phyloP scores from a whole-genome alignment of 371 early-diverging fungal species.

The Mucor irregularis region DNA sequence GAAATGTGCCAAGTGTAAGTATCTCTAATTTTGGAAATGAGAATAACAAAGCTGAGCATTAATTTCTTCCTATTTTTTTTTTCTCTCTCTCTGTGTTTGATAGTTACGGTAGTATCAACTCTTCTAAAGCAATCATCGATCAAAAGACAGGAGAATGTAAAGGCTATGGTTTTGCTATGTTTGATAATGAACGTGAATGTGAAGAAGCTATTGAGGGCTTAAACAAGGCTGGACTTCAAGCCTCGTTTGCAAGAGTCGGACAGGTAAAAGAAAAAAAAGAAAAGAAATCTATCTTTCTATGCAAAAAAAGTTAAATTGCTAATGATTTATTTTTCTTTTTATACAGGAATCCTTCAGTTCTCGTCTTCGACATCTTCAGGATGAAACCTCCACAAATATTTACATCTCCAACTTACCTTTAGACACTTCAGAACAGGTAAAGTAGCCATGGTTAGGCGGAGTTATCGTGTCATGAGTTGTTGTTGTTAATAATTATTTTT shows the following conservation, averaged over 20 bases:
- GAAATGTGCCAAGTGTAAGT: slow-evolving; percentile 61
- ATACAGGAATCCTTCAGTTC: slow-evolving; percentile 76
- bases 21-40: background rate
- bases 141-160: slow-evolving; percentile 80
- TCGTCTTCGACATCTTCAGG: slow-evolving; percentile 74
- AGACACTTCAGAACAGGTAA: slow-evolving; percentile 71
- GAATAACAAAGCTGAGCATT: background rate
- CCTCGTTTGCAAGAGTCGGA: slow-evolving; percentile 75
- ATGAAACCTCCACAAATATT: slow-evolving; percentile 77
- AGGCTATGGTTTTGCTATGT: slow-evolving; percentile 93
- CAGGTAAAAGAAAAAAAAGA: slow-evolving; percentile 31
- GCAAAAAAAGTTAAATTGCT: background rate
- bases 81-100: background rate
- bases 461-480: too few relatives aligned
- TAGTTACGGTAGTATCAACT: slow-evolving; percentile 80
- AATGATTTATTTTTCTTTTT: too few relatives aligned
- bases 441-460: background rate
- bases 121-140: slow-evolving; percentile 86
- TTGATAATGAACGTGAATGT: slow-evolving; percentile 70
- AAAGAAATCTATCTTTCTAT: background rate
- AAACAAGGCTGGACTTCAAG: slow-evolving; percentile 65
- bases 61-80: background rate
- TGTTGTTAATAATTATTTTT: background rate
- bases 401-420: slow-evolving; percentile 84
- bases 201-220: slow-evolving; percentile 72